Conservation (phyloP, 495 filamentous ascomycete species). For the Aspergillus diversus region DNA sequence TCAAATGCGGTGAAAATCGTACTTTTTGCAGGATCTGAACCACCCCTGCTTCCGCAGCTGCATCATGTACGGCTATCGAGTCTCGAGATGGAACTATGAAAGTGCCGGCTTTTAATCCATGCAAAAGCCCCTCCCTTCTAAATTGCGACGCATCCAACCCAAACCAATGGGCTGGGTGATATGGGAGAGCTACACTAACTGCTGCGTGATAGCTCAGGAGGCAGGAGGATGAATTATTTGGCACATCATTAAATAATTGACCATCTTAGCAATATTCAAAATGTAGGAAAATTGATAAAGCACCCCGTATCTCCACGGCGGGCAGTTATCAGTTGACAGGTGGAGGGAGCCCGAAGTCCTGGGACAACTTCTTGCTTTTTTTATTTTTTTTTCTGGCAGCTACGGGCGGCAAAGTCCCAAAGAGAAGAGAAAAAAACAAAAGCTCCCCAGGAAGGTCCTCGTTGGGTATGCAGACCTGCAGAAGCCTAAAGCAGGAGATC, state of each 20-base stretch:
- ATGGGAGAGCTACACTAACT: background rate
- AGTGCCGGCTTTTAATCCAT: background rate
- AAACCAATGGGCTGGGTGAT: background rate
- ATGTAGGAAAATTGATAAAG: background rate
- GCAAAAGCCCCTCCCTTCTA: background rate
- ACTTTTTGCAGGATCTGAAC: constrained; percentile 2
- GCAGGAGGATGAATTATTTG: too few relatives aligned
- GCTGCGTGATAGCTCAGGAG: background rate
- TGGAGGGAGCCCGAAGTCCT: background rate
- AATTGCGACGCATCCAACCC: background rate
- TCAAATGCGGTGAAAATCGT: background rate
- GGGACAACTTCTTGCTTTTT: background rate
- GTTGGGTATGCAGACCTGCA: background rate
- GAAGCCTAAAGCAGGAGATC: background rate
- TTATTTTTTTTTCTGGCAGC: background rate
- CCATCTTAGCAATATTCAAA: background rate
- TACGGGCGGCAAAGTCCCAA: background rate
- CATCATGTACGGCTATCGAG: constrained; percentile 22
- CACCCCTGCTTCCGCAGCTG: constrained; percentile 20
- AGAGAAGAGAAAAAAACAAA: background rate
- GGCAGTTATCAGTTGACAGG: constrained; percentile 1
- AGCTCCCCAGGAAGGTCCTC: background rate
- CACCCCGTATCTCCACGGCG: constrained; percentile 4
- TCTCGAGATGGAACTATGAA: background rate
- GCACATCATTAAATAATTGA: background rate